Conservation (phyloP, 257 asterid species). For the Petunia secreta region DNA sequence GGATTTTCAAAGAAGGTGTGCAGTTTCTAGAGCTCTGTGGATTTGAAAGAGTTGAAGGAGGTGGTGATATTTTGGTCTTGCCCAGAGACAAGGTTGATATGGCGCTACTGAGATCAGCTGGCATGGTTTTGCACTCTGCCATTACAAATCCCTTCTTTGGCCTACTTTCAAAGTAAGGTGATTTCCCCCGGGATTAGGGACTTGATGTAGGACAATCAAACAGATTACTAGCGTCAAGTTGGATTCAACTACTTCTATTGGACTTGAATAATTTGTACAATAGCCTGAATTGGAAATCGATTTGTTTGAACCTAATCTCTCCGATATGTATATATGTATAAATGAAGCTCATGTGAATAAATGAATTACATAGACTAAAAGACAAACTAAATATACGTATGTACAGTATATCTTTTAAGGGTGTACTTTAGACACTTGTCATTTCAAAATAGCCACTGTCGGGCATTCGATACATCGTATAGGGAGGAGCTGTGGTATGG, state of each 20-base stretch:
- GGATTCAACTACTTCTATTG: background rate
- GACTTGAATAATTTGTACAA: conserved; percentile 4
- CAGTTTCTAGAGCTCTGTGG: conserved; percentile 75
- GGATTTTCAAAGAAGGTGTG: conserved; percentile 56
- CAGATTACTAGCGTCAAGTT: background rate
- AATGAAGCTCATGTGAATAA: background rate
- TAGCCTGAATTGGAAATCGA: background rate
- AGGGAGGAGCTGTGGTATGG: too few species aligned
- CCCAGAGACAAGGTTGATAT: conserved; percentile 53
- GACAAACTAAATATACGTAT: too few species aligned
- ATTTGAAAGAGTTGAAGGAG: conserved; percentile 60
- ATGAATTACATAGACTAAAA: too few species aligned
- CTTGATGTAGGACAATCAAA: conserved; percentile 11
- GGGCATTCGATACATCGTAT: too few species aligned
- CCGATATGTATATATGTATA: background rate
- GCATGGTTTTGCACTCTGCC: conserved; percentile 57
- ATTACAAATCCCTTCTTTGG: conserved; percentile 75
- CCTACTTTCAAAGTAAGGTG: conserved; percentile 46
- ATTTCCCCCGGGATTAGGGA: background rate
- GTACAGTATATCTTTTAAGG: too few species aligned
- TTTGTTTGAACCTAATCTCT: background rate
- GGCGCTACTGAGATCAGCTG: conserved; percentile 46
- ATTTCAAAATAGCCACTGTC: too few species aligned
- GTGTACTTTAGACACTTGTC: too few species aligned
- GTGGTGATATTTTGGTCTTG: conserved; percentile 49